These are phyloP conservation scores for Emericellopsis atlantica DNA, from an alignment of 2,329 filamentous ascomycete species.

Conservation along the genomic window DNA sequence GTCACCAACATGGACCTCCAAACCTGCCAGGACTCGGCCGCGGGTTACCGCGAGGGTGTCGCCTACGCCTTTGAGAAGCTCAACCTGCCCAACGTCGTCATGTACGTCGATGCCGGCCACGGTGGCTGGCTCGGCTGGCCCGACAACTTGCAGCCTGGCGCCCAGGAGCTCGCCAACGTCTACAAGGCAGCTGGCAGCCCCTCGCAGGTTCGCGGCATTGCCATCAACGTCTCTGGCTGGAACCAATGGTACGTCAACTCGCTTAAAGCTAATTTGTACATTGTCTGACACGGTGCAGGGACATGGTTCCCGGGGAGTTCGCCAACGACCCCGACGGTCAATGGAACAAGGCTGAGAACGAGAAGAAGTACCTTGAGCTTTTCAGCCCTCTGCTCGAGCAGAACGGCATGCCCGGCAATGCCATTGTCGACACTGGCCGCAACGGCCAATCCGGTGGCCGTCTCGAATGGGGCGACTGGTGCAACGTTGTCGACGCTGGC, in stretches of 20 bases:
- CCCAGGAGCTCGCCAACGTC: slow-evolving; percentile 23
- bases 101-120: slow-evolving; percentile 53
- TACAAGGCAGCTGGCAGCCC: slow-evolving; percentile 23
- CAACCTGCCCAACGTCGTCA: slow-evolving; percentile 47
- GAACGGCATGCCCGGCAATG: slow-evolving; percentile 27
- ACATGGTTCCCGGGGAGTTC: slow-evolving; percentile 23
- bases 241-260: slow-evolving; percentile 17
- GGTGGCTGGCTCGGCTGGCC: slow-evolving; percentile 53
- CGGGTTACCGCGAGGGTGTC: slow-evolving; percentile 26
- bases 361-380: slow-evolving; percentile 26
- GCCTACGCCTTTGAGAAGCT: slow-evolving; percentile 42
- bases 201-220: slow-evolving; percentile 22
- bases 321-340: slow-evolving; percentile 25
- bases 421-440: slow-evolving; percentile 28
- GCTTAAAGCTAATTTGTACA: not conserved
- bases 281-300: slow-evolving; percentile 4
- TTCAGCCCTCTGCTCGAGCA: slow-evolving; percentile 22
- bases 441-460: slow-evolving; percentile 27
- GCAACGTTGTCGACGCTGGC: slow-evolving; percentile 47
- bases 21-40: slow-evolving; percentile 39
- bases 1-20: slow-evolving; percentile 44
- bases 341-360: slow-evolving; percentile 27
- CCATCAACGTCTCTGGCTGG: slow-evolving; percentile 27
- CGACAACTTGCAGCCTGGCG: slow-evolving; percentile 37
- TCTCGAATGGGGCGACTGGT: slow-evolving; percentile 40